Percentiles rank a stretch among this genome's conserved stretches.
These are phyloP conservation scores for Rubroshorea leprosula DNA, from an alignment of 345 rosid species.

Conservation along the genomic window DNA sequence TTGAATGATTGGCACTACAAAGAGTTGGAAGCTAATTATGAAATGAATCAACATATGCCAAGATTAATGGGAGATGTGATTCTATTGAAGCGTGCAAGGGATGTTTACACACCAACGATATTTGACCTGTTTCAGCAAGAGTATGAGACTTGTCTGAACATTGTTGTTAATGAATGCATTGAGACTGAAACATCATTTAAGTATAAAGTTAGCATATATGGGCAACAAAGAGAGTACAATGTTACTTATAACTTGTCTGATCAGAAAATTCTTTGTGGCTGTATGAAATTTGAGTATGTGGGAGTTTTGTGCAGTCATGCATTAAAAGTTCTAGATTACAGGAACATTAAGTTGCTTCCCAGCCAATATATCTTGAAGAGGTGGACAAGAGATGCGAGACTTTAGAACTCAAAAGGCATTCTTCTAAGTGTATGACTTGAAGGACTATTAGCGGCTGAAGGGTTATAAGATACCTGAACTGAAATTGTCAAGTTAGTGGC, in stretches of 20 bases:
- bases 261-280: conserved; percentile 20
- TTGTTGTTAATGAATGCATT: conserved; percentile 22
- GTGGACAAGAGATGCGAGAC: conserved; percentile 30
- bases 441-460: neutral
- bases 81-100: conserved; percentile 28
- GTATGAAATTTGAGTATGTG: conserved; percentile 33
- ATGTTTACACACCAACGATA: conserved; percentile 24
- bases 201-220: conserved; percentile 26
- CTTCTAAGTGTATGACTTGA: neutral
- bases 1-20: conserved; percentile 30
- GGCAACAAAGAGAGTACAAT: conserved; percentile 14
- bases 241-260: conserved; percentile 20
- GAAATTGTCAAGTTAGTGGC: too few relatives aligned
- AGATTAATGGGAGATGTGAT: conserved; percentile 26
- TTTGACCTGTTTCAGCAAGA: conserved; percentile 29
- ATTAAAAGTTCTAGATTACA: conserved; percentile 28
- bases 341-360: conserved; percentile 24
- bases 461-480: too few relatives aligned
- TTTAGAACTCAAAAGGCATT: neutral
- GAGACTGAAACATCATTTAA: conserved; percentile 14
- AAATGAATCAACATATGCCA: conserved; percentile 25
- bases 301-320: conserved; percentile 32
- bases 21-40: conserved; percentile 30
- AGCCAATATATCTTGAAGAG: conserved; percentile 26
- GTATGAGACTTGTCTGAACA: conserved; percentile 25